These are phyloP conservation scores for Aaosphaeria pasadenensis DNA, from an alignment of 2,329 filamentous ascomycete genomes.

Conservation along the genomic window DNA sequence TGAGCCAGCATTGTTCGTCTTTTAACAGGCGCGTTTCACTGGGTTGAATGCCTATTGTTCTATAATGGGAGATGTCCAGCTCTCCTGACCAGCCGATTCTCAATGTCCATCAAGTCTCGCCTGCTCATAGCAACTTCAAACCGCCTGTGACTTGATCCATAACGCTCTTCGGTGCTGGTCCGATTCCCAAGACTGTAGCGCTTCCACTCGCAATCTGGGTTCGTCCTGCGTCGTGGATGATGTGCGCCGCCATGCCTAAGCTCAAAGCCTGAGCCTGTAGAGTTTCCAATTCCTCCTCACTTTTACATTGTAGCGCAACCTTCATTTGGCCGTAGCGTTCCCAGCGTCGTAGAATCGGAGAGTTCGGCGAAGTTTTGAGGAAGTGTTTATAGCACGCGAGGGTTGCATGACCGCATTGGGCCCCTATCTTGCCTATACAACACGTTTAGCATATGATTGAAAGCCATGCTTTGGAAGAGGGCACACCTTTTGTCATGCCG, in stretches of 20 bases:
- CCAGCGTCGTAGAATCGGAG: slow-evolving; percentile 74
- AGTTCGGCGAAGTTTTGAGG: slow-evolving; percentile 52
- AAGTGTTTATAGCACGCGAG: slow-evolving; percentile 94
- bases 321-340: slow-evolving; percentile 86
- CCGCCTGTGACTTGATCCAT: slow-evolving; percentile 83
- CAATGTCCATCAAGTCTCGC: neutral
- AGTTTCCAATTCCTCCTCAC: slow-evolving; percentile 74
- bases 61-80: too few species aligned
- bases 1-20: too few species aligned
- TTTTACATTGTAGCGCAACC: slow-evolving; percentile 85
- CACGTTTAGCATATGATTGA: slow-evolving; percentile 4
- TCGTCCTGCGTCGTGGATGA: slow-evolving; percentile 92
- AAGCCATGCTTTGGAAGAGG: neutral
- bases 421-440: slow-evolving; percentile 86
- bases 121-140: slow-evolving; percentile 71
- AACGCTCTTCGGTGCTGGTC: slow-evolving; percentile 74
- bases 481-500: slow-evolving; percentile 92
- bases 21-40: too few species aligned
- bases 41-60: too few species aligned
- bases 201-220: slow-evolving; percentile 96
- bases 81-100: neutral
- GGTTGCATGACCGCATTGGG: slow-evolving; percentile 93
- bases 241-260: slow-evolving; percentile 80
- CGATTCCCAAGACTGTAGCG: slow-evolving; percentile 80
- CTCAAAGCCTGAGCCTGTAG: slow-evolving; percentile 77